Percentiles rank a stretch among this genome's conserved stretches.
phyloP scores from a whole-genome alignment of 768 basidiomycete species.

The Psilocybe azurescens region DNA sequence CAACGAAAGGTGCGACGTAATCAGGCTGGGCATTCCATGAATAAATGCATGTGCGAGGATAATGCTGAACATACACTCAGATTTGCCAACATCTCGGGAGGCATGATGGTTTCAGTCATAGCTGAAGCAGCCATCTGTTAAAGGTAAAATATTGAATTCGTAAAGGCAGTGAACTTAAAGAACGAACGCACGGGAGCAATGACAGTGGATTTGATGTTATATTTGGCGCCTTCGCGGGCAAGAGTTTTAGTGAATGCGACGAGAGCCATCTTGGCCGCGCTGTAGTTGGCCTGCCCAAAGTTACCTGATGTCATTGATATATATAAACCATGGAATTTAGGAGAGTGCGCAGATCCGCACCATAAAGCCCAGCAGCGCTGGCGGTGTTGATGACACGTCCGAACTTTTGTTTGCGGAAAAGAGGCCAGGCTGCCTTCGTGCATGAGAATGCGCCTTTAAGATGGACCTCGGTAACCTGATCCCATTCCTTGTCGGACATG shows the following conservation, averaged over 20 bases:
- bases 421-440: constrained; percentile 94
- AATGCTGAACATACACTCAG: constrained; percentile 59
- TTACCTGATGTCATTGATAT: constrained; percentile 58
- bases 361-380: constrained; percentile 93
- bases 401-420: constrained; percentile 94
- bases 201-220: constrained; percentile 84
- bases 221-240: constrained; percentile 91
- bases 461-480: constrained; percentile 87
- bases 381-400: constrained; percentile 95
- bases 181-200: constrained; percentile 79
- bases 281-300: constrained; percentile 97
- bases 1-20: constrained; percentile 92
- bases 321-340: not conserved
- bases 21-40: constrained; percentile 62
- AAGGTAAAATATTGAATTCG: not conserved
- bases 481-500: constrained; percentile 96
- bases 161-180: no score
- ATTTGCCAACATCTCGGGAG: constrained; percentile 91
- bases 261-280: constrained; percentile 97
- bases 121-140: constrained; percentile 88
- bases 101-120: constrained; percentile 97
- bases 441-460: constrained; percentile 93
- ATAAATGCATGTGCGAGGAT: not conserved
- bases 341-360: constrained; percentile 41
- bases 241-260: constrained; percentile 93